Evolutionary conservation across 2,329 filamentous ascomycete genomes (phyloP).

Genomic region (Paramyrothecium roridum): DNA sequence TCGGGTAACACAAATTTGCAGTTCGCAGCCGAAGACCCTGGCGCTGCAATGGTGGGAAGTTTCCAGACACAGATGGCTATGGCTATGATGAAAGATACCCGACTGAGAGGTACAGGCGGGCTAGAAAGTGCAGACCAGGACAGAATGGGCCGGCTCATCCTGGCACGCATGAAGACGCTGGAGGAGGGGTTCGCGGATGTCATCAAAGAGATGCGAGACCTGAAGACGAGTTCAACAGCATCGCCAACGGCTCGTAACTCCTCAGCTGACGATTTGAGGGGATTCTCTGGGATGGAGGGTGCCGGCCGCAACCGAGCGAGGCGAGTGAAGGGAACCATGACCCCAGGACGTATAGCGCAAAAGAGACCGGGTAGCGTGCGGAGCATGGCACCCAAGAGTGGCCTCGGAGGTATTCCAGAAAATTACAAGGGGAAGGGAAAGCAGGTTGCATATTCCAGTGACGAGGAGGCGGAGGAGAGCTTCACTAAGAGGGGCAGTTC

Average conservation of each 20-base stretch:
- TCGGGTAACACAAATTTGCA: constrained; percentile 66
- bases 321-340: constrained; percentile 3
- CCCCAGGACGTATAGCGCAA: constrained; percentile 21
- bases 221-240: constrained; percentile 45
- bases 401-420: constrained; percentile 10
- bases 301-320: constrained; percentile 26
- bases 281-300: constrained; percentile 26
- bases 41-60: constrained; percentile 66
- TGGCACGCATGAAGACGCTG: constrained; percentile 88
- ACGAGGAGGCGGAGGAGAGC: constrained; percentile 28
- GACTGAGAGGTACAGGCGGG: constrained; percentile 43
- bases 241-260: constrained; percentile 51
- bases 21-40: constrained; percentile 54
- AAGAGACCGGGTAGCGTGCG: constrained; percentile 35
- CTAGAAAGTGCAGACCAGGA: constrained; percentile 48
- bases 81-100: constrained; percentile 57
- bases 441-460: constrained; percentile 33
- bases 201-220: constrained; percentile 72
- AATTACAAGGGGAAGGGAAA: constrained; percentile 46
- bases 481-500: constrained; percentile 37
- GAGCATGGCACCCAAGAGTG: constrained; percentile 28
- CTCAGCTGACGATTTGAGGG: constrained; percentile 37
- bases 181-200: constrained; percentile 89
- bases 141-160: constrained; percentile 74
- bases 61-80: constrained; percentile 80